Evolutionary conservation across 139 green algal genomes (phyloP), one percentile per base, ranked within the genome.

Genomic region (Chlamydomonas schloesseri): DNA sequence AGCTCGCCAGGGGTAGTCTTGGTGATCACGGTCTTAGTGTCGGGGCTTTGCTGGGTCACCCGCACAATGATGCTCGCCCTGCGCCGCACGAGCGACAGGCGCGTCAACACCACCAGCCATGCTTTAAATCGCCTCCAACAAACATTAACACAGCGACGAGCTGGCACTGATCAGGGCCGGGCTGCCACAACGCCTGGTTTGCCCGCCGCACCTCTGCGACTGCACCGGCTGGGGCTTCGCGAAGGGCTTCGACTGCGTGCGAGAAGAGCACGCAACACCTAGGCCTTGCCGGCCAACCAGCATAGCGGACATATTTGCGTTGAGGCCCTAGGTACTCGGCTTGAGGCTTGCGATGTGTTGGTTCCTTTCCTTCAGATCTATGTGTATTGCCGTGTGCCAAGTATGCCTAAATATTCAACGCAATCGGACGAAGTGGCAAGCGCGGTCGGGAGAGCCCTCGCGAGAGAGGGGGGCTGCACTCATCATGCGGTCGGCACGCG

Each of bases 1-100:
- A 93, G 72, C 21, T 93, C 90, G 2, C 90, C 90, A n/a, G 87
- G 71, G 0, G 74, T 89, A 58, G 87, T 92, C 72, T 93, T 93
- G 57, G 90, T 80, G 29, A 93, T 81, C 29, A 93, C 79, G 11
- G 91, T 91, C 77, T 91, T 93, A 26, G 81, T 79, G 80, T 88
- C 69, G 15, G 72, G 65, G 28, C 62, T 37, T 36, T 85, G 73
- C 68, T 60, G 68, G 23, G 79, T 85, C 20, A 85, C 79, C 1
- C 79, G 79, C 29, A 60, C 64, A n/a, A 84, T 75, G 37, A 21
- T 74, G 64, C 34, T 47, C 42, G 78, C 42, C 64, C 76, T 73
- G 60, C 76, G 60, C 23, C 76, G 58, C 53, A 55, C 9, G 28
- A 70, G 73, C 24, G 53, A 33, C 8, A 28, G 10, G 1, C n/a